Evolutionary conservation across 495 filamentous ascomycete genomes (phyloP).

Genomic region (Sphaerosporella brunnea): DNA sequence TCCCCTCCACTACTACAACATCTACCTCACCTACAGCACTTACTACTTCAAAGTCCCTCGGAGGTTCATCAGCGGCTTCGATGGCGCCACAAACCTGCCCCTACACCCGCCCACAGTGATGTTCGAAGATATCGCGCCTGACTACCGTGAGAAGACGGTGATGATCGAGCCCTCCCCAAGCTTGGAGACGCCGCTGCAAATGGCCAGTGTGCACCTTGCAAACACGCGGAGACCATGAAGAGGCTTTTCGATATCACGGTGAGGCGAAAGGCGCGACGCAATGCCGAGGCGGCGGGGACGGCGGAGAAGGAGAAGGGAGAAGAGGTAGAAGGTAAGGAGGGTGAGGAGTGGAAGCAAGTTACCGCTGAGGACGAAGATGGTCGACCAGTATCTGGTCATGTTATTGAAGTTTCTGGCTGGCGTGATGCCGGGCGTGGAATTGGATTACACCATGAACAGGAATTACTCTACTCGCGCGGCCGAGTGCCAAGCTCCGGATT

Average conservation of each 20-base stretch:
- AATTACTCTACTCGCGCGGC: too few relatives aligned
- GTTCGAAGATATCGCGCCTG: conserved; percentile 99
- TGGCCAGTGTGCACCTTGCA: conserved; percentile 90
- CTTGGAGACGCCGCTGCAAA: conserved; percentile 62
- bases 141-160: conserved; percentile 99
- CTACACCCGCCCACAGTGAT: conserved; percentile 77
- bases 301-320: too few relatives aligned
- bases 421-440: conserved; percentile 91
- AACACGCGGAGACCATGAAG: conserved; percentile 96
- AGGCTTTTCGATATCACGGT: conserved; percentile 87
- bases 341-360: conserved; percentile 36
- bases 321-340: too few relatives aligned
- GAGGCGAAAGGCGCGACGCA: conserved; percentile 54
- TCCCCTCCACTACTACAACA: conserved; percentile 91
- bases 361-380: conserved; percentile 40
- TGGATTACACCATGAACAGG: conserved; percentile 97
- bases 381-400: conserved; percentile 94
- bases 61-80: conserved; percentile 83
- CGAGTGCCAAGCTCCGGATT: too few relatives aligned
- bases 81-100: conserved; percentile 45
- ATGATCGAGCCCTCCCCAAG: conserved; percentile 95
- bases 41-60: conserved; percentile 96
- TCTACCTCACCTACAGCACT: conserved; percentile 94
- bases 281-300: conserved; percentile 36
- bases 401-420: conserved; percentile 98